A percentile compares a stretch with the other conserved stretches of the same genome.
Conservation (phyloP, 768 basidiomycete genomes). For the Candolleomyces aberdarensis region DNA sequence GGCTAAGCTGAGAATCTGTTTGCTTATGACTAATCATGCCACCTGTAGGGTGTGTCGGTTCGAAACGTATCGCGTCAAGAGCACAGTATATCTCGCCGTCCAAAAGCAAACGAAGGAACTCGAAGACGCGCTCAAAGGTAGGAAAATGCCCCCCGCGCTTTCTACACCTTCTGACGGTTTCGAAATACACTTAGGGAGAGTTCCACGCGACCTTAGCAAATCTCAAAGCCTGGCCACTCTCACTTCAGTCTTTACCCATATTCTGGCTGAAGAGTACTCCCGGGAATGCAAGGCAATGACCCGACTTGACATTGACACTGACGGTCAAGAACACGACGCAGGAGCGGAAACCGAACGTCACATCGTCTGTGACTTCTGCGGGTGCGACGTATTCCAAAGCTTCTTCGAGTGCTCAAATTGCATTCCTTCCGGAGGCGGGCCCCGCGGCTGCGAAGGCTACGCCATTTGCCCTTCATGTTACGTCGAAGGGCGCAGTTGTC, state of each 20-base stretch:
- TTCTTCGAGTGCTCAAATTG: constrained; percentile 71
- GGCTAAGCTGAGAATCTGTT: neutral
- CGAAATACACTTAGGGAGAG: neutral
- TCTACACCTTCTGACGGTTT: neutral
- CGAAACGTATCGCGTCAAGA: constrained; percentile 76
- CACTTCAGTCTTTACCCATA: constrained; percentile 45
- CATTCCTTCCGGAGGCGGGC: neutral
- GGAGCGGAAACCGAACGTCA: constrained; percentile 16
- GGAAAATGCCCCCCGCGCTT: neutral
- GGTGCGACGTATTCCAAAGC: constrained; percentile 76
- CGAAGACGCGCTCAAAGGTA: neutral
- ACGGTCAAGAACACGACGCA: constrained; percentile 6
- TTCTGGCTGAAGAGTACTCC: constrained; percentile 48
- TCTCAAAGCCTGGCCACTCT: constrained; percentile 30
- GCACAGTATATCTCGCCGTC: constrained; percentile 56
- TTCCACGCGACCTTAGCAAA: neutral
- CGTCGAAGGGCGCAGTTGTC: constrained; percentile 73
- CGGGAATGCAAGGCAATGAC: constrained; percentile 1
- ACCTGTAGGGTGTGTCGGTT: constrained; percentile 66
- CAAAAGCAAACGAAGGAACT: constrained; percentile 29
- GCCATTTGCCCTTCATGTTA: constrained; percentile 71
- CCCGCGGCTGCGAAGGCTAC: constrained; percentile 32
- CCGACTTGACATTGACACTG: neutral
- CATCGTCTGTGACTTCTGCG: constrained; percentile 74
- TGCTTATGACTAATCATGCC: neutral